Evolutionary conservation across 139 green algal genomes (phyloP).

Genomic region (Haematococcus sp.): DNA sequence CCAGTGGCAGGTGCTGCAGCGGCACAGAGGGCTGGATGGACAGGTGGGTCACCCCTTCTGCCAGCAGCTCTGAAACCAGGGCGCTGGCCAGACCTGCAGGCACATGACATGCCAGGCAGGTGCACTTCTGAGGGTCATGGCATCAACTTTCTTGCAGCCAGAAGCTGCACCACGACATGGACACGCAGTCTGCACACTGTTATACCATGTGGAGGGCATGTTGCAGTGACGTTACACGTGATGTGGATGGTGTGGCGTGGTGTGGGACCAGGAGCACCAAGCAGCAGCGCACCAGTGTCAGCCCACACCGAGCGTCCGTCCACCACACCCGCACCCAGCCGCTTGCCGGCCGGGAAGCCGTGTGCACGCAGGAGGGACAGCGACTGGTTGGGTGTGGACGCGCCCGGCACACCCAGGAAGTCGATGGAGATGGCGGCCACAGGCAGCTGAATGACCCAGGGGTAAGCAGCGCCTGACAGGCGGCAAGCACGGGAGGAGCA

Average conservation of each 20-base stretch:
- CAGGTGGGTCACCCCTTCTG: conserved; percentile 15
- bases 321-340: conserved; percentile 78
- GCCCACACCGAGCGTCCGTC: conserved; percentile 81
- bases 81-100: conserved; percentile 17
- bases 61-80: conserved; percentile 41
- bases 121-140: too few species aligned
- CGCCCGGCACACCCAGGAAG: conserved; percentile 70
- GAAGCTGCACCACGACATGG: too few species aligned
- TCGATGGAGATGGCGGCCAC: conserved; percentile 72
- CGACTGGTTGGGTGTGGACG: conserved; percentile 48
- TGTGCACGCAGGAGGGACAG: conserved; percentile 60
- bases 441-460: conserved; percentile 67
- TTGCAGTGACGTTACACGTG: too few species aligned
- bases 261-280: too few species aligned
- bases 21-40: conserved; percentile 59
- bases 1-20: conserved; percentile 60
- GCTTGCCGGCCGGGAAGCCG: conserved; percentile 75
- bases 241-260: too few species aligned
- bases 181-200: too few species aligned
- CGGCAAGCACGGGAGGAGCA: too few species aligned
- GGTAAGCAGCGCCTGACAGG: conserved; percentile 52
- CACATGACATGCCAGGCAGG: too few species aligned
- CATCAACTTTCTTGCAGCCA: too few species aligned
- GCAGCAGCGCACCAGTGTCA: conserved; percentile 47
- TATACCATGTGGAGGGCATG: too few species aligned